Evolutionary conservation across 2,329 filamentous ascomycete genomes (phyloP), one percentile per base, ranked within the genome.

Genomic region (Ophiostoma pallidulum): DNA sequence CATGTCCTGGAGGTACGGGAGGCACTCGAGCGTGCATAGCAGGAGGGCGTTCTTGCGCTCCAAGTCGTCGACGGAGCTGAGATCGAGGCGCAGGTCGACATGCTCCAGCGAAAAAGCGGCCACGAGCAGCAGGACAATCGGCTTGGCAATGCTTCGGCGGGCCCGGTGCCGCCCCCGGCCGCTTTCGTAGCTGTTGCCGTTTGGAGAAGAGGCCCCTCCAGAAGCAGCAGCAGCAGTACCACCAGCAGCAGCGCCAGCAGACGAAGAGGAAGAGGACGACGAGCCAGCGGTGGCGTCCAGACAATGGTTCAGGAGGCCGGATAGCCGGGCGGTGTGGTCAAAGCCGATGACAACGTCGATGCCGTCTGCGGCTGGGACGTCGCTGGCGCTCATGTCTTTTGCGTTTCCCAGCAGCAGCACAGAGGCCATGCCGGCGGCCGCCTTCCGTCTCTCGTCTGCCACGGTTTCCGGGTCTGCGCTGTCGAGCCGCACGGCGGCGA

Each of bases 31-130:
- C 13, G 68, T 63, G 52, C 64, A 46, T 57, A 67, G 54, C 16
- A 61, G 57, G 16, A 65, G 54, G 0, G 60, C 62, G 35, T 62
- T 74, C 49, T 70, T 74, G 14, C 70, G 66, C 53, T 78, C 73
- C 6, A 75, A 47, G 0, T 58, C 52, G n/a, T 65, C 60, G 43
- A 68, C 52, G 4, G 59, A 54, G 64, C 59, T 2, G 65, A 63
- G 22, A 10, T 52, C 42, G 20, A 78, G 61, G 14, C 69, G 64
- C 41, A 72, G 60, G 48, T 72, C 70, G 36, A 79, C 66, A 50
- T 80, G 77, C 57, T 80, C 75, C 32, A 79, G 68, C 1, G 75
- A 74, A 52, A 72, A 68, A 3, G 66, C 69, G 6, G 67, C 71
- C 5, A 73, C 69, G 5, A 80, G 64, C 0, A 64, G 63, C 47